Evolutionary conservation across 768 basidiomycete species (phyloP).

Genomic region (Infundibulicybe gibba): DNA sequence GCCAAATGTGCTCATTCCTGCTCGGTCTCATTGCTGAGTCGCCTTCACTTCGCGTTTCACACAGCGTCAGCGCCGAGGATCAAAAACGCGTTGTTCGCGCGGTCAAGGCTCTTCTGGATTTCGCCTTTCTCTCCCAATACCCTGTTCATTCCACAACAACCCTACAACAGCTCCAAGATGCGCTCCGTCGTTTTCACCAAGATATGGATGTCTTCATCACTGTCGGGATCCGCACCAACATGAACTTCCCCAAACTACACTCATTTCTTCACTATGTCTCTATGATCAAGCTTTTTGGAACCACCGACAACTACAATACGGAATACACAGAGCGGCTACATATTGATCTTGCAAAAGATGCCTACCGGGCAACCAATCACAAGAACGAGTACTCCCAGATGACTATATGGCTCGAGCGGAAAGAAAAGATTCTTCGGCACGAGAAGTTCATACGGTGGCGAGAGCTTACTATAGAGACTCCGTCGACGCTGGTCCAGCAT

Average conservation of each 20-base stretch:
- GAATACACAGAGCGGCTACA: conserved; percentile 9
- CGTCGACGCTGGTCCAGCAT: background rate
- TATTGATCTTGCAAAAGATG: background rate
- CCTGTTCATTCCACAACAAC: too few species aligned
- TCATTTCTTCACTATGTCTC: conserved; percentile 1
- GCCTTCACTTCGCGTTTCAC: too few species aligned
- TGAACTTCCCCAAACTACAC: conserved; percentile 3
- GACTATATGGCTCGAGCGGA: conserved; percentile 24
- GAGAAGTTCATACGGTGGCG: conserved; percentile 21
- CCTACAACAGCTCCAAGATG: too few species aligned
- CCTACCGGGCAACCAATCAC: background rate
- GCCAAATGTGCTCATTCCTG: too few species aligned
- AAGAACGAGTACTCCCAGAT: conserved; percentile 24
- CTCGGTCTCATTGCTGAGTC: too few species aligned
- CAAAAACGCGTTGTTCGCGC: too few species aligned
- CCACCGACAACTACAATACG: conserved; percentile 13
- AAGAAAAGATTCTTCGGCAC: conserved; percentile 23
- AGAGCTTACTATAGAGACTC: background rate
- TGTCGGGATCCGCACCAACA: too few species aligned
- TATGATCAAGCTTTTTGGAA: conserved; percentile 6
- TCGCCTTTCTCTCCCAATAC: too few species aligned
- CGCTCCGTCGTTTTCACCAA: too few species aligned
- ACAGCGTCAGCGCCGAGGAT: too few species aligned
- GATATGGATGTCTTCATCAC: too few species aligned
- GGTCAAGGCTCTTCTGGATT: too few species aligned